Conservation (phyloP, 306 rosid genomes). For the Parietaria judaica region DNA sequence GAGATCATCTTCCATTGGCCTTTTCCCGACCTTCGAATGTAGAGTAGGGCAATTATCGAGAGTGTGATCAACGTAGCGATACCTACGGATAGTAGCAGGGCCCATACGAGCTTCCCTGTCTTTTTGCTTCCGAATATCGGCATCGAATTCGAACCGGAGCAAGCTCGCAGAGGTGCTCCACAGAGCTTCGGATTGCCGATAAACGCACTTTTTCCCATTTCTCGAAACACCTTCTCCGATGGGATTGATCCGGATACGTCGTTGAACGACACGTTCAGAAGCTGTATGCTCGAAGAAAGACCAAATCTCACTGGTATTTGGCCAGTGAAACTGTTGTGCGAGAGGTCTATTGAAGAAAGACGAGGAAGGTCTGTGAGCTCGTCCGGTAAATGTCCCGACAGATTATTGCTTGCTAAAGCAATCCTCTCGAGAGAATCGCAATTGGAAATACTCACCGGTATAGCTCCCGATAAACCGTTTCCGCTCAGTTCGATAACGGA, state of each 20-base stretch:
- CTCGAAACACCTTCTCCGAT: slow-evolving; percentile 30
- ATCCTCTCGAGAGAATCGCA: slow-evolving; percentile 52
- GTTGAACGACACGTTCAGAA: slow-evolving; percentile 83
- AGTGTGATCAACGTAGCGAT: slow-evolving; percentile 39
- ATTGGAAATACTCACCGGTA: slow-evolving; percentile 48
- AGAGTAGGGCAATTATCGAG: slow-evolving; percentile 35
- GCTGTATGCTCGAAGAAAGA: slow-evolving; percentile 51
- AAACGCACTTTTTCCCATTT: slow-evolving; percentile 60
- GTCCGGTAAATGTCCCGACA: slow-evolving; percentile 72
- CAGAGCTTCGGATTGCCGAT: slow-evolving; percentile 75
- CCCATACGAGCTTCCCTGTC: slow-evolving; percentile 37
- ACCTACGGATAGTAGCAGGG: slow-evolving; percentile 50
- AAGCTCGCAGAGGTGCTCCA: slow-evolving; percentile 66
- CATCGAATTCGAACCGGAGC: slow-evolving; percentile 47
- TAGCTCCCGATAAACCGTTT: slow-evolving; percentile 53
- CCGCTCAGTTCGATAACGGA: slow-evolving; percentile 37
- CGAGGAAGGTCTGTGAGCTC: slow-evolving; percentile 58
- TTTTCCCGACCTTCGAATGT: slow-evolving; percentile 33
- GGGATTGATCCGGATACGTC: slow-evolving; percentile 83
- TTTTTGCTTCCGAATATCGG: slow-evolving; percentile 50
- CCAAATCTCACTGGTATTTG: slow-evolving; percentile 60
- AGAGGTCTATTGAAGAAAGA: slow-evolving; percentile 53
- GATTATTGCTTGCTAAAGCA: slow-evolving; percentile 45
- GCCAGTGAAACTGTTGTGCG: slow-evolving; percentile 61
- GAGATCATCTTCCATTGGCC: slow-evolving; percentile 85